These are phyloP conservation scores for Tulasnella sp. DNA, from an alignment of 768 basidiomycete species.

Conservation along the genomic window DNA sequence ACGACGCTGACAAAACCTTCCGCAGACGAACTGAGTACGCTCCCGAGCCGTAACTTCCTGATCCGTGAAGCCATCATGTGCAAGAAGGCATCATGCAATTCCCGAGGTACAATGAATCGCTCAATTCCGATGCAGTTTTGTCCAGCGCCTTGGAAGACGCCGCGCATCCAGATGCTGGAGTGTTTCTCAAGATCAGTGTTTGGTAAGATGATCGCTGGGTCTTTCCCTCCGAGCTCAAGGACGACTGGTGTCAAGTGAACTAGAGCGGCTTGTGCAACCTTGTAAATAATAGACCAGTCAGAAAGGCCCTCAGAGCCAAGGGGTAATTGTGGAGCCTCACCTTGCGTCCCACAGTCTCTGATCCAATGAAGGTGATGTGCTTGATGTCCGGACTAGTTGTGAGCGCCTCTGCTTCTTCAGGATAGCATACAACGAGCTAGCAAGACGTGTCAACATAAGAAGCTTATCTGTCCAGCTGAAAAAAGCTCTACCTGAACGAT, in stretches of 20 bases:
- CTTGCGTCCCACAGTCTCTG: slow-evolving; percentile 65
- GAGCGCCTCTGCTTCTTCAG: slow-evolving; percentile 72
- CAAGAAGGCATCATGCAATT: slow-evolving; percentile 67
- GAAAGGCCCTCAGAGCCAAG: no score
- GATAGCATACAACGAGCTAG: slow-evolving; percentile 76
- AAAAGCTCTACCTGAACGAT: slow-evolving; percentile 58
- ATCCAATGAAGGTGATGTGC: slow-evolving; percentile 93
- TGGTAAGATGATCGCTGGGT: slow-evolving; percentile 83
- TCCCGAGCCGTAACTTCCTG: slow-evolving; percentile 57
- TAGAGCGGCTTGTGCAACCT: slow-evolving; percentile 79
- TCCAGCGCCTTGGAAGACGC: slow-evolving; percentile 86
- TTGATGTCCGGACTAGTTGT: slow-evolving; percentile 69
- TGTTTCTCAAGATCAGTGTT: slow-evolving; percentile 73
- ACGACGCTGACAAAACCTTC: slow-evolving; percentile 63
- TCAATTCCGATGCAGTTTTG: slow-evolving; percentile 99
- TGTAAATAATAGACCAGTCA: no score
- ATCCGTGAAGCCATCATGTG: slow-evolving; percentile 53
- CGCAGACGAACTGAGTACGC: slow-evolving; percentile 49
- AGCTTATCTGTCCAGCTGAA: background rate
- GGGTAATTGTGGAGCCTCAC: no score
- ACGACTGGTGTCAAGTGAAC: slow-evolving; percentile 84
- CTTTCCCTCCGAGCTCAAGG: slow-evolving; percentile 91
- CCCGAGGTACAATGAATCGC: slow-evolving; percentile 73
- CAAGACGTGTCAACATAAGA: background rate
- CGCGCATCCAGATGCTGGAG: slow-evolving; percentile 78